Percentiles rank a stretch among this genome's conserved stretches.
phyloP scores from a whole-genome alignment of 2,329 filamentous ascomycete genomes.

The Calonectria pseudoreteaudii region DNA sequence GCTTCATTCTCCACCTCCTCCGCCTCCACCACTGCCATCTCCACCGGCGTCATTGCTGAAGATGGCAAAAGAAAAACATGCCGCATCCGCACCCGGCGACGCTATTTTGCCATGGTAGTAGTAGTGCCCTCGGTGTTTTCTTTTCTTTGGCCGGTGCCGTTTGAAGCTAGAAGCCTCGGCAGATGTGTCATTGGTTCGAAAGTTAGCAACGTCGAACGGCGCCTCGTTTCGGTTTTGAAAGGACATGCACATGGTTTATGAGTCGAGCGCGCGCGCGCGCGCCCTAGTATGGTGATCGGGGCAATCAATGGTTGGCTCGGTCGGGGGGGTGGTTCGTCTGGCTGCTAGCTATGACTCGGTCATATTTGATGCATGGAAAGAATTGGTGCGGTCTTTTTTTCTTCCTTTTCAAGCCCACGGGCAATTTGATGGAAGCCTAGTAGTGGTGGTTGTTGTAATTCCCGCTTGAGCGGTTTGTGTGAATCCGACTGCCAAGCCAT shows the following conservation, averaged over 20 bases:
- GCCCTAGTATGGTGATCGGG: neutral
- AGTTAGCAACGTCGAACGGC: neutral
- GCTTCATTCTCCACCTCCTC: neutral
- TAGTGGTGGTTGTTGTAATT: no score
- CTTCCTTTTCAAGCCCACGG: no score
- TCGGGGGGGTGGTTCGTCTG: no score
- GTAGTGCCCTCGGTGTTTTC: neutral
- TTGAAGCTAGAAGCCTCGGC: slow-evolving; percentile 12
- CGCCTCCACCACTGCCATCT: neutral
- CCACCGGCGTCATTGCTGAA: neutral
- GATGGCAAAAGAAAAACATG: slow-evolving; percentile 7
- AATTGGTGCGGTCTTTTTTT: no score
- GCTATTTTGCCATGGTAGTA: neutral
- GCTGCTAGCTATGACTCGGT: no score
- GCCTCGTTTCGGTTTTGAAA: neutral
- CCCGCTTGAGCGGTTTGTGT: no score
- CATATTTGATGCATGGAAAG: no score
- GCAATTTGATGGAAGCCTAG: no score
- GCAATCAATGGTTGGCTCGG: no score
- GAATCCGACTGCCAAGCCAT: no score
- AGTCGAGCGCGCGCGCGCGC: no score
- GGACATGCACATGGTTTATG: neutral
- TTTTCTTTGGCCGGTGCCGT: slow-evolving; percentile 2
- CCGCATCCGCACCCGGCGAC: neutral
- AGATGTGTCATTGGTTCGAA: neutral